Percentiles rank a stretch among this genome's conserved stretches.
These are phyloP conservation scores for Fusarium camptoceras DNA, from an alignment of 2,329 filamentous ascomycete species.

Conservation along the genomic window DNA sequence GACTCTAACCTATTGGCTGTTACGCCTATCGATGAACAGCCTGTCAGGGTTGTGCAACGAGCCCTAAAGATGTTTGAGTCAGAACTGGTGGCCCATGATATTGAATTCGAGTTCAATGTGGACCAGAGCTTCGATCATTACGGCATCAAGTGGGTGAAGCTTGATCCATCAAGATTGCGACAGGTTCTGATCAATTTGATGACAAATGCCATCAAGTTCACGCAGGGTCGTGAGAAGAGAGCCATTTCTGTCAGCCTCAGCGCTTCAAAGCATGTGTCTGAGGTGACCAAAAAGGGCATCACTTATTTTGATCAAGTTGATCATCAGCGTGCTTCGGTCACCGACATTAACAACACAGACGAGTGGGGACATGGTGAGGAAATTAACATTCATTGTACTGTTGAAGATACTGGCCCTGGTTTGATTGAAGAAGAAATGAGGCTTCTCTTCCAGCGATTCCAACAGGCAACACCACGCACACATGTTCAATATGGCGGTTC, in stretches of 20 bases:
- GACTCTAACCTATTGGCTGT: conserved; percentile 78
- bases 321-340: conserved; percentile 49
- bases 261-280: conserved; percentile 66
- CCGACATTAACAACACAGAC: conserved; percentile 62
- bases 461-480: conserved; percentile 74
- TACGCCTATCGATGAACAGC: conserved; percentile 76
- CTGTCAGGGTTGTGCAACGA: conserved; percentile 73
- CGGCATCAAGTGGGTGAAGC: conserved; percentile 75
- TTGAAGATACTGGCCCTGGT: conserved; percentile 77
- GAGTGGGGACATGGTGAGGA: conserved; percentile 80
- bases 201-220: conserved; percentile 74
- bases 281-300: conserved; percentile 55
- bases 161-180: conserved; percentile 79
- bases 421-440: conserved; percentile 73
- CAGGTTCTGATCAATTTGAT: conserved; percentile 83
- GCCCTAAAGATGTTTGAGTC: conserved; percentile 84
- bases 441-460: conserved; percentile 75
- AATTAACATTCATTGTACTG: conserved; percentile 78
- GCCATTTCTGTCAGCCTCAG: conserved; percentile 73
- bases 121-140: conserved; percentile 75
- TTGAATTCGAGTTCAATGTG: conserved; percentile 75
- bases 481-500: conserved; percentile 80
- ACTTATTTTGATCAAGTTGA: conserved; percentile 62
- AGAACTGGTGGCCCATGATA: conserved; percentile 77
- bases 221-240: conserved; percentile 68